Conservation (phyloP, 1,139 yeast species). For the Geotrichum europaeum region DNA sequence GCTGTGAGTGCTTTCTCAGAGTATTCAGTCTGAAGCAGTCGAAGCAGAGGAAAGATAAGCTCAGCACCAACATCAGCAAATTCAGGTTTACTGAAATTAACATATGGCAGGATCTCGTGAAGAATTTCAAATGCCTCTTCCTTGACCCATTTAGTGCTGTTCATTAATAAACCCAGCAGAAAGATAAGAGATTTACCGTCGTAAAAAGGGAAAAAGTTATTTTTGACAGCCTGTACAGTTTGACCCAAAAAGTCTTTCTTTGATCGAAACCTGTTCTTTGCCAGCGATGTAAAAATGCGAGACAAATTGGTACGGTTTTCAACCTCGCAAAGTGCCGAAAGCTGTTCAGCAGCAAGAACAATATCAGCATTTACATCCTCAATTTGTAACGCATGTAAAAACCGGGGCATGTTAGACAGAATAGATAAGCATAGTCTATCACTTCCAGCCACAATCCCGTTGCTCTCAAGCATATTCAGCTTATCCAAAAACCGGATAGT, state of each 20-base stretch:
- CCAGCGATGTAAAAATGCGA: conserved; percentile 67
- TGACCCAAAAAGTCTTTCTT: conserved; percentile 85
- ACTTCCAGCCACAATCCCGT: conserved; percentile 72
- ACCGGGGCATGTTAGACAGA: conserved; percentile 76
- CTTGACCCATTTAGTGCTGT: conserved; percentile 72
- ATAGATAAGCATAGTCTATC: conserved; percentile 65
- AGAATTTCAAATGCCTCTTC: conserved; percentile 71
- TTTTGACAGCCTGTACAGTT: conserved; percentile 60
- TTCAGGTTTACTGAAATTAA: conserved; percentile 72
- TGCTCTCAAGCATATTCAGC: conserved; percentile 56
- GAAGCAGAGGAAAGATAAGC: conserved; percentile 77
- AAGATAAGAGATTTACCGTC: conserved; percentile 73
- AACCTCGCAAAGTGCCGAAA: conserved; percentile 56
- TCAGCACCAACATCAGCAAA: conserved; percentile 93
- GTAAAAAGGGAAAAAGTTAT: conserved; percentile 65
- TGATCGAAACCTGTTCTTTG: conserved; percentile 74
- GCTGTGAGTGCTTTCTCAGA: conserved; percentile 88
- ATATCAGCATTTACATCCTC: conserved; percentile 40
- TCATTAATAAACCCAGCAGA: conserved; percentile 70
- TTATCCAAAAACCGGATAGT: conserved; percentile 69
- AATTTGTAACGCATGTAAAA: conserved; percentile 67
- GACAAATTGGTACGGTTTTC: conserved; percentile 57
- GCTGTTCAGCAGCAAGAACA: conserved; percentile 26
- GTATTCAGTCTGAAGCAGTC: conserved; percentile 76
- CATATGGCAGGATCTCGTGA: conserved; percentile 65